These are phyloP conservation scores for Coemansia sp. DNA, from an alignment of 192 early-diverging fungal genomes.

Conservation along the genomic window DNA sequence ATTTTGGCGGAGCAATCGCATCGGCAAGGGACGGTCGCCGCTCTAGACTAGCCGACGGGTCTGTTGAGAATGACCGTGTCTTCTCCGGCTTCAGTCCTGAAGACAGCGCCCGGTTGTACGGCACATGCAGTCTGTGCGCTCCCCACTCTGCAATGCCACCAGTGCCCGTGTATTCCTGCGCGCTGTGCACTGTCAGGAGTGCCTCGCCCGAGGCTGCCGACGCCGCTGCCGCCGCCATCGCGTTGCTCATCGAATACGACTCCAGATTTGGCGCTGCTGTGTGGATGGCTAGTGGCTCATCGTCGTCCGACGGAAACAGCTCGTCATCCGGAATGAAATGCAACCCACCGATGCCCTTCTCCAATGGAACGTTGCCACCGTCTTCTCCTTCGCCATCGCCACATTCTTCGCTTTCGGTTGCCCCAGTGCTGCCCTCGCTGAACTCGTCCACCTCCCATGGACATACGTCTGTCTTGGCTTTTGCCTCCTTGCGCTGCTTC, in stretches of 20 bases:
- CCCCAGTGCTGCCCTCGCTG: slow-evolving; percentile 28
- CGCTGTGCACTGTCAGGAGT: slow-evolving; percentile 21
- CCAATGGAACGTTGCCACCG: background rate
- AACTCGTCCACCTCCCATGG: slow-evolving; percentile 56
- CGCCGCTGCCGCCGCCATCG: background rate
- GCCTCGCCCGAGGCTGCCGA: slow-evolving; percentile 8
- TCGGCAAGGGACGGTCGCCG: slow-evolving; percentile 53
- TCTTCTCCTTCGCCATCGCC: slow-evolving; percentile 3
- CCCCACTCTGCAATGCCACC: slow-evolving; percentile 57
- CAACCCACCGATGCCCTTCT: slow-evolving; percentile 4
- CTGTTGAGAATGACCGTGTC: slow-evolving; percentile 42
- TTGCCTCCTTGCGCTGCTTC: slow-evolving; percentile 42
- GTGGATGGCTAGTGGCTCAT: slow-evolving; percentile 2
- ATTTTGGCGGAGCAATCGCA: slow-evolving; percentile 44
- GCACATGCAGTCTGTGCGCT: slow-evolving; percentile 48
- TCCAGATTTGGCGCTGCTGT: slow-evolving; percentile 13
- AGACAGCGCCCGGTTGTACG: slow-evolving; percentile 31
- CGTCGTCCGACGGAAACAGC: slow-evolving; percentile 48
- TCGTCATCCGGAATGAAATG: slow-evolving; percentile 45
- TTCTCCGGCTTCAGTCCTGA: slow-evolving; percentile 20
- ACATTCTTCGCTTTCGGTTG: slow-evolving; percentile 15
- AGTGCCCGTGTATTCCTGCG: slow-evolving; percentile 48
- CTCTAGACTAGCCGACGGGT: slow-evolving; percentile 28
- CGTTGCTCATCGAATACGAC: slow-evolving; percentile 24
- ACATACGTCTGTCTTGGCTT: slow-evolving; percentile 44